These are phyloP conservation scores for Pythium utonaiense DNA, from an alignment of 352 stramenopile genomes.

Conservation along the genomic window DNA sequence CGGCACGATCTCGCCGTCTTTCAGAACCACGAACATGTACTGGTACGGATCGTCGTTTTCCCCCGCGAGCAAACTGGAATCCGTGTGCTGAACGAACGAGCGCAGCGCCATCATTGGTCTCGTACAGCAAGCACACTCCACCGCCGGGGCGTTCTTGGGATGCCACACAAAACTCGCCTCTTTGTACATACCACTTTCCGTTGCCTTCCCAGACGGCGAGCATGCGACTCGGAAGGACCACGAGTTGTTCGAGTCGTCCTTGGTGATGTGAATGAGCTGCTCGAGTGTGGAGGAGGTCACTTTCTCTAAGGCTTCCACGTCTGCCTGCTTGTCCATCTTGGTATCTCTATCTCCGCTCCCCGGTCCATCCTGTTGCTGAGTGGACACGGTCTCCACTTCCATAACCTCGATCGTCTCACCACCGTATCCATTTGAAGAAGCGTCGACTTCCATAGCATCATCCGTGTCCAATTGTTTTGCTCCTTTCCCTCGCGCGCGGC, in stretches of 20 bases:
- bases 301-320: background rate
- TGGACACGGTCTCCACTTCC: background rate
- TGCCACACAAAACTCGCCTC: constrained; percentile 5
- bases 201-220: constrained; percentile 1
- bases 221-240: constrained; percentile 6
- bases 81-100: constrained; percentile 11
- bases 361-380: background rate
- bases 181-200: constrained; percentile 9
- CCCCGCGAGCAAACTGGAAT: background rate
- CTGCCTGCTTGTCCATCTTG: background rate
- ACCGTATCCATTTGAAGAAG: background rate
- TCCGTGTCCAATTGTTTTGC: background rate
- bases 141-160: background rate
- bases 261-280: constrained; percentile 1
- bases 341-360: background rate
- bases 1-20: background rate
- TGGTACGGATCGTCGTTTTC: background rate
- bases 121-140: constrained; percentile 3
- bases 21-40: constrained; percentile 8
- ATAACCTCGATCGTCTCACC: background rate
- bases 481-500: background rate
- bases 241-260: background rate
- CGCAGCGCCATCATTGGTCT: background rate
- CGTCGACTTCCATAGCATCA: background rate
- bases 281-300: background rate